These are phyloP conservation scores for Aspergillus sp. DNA, from an alignment of 2,329 filamentous ascomycete species.

Conservation along the genomic window DNA sequence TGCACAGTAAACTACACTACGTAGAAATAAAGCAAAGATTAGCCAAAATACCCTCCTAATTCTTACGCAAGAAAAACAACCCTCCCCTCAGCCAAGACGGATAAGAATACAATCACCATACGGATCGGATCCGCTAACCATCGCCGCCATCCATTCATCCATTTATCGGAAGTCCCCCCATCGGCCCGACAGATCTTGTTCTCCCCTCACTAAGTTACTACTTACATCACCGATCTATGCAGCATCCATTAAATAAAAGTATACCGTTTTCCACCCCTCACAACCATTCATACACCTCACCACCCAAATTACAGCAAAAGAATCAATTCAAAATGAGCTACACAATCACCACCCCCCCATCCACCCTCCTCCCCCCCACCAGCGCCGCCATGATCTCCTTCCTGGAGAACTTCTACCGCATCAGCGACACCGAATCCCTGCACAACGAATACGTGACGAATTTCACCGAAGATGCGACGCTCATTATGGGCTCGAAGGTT, in stretches of 20 bases:
- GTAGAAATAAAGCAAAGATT: background rate
- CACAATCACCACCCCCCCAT: constrained; percentile 29
- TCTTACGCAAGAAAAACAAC: too few species aligned
- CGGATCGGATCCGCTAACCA: constrained; percentile 6
- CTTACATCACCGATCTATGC: constrained; percentile 9
- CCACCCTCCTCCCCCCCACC: constrained; percentile 28
- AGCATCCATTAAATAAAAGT: too few species aligned
- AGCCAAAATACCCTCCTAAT: background rate
- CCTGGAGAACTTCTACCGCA: constrained; percentile 40
- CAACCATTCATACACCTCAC: too few species aligned
- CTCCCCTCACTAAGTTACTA: too few species aligned
- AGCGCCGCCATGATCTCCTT: constrained; percentile 32
- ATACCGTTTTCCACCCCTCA: too few species aligned
- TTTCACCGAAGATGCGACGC: constrained; percentile 39
- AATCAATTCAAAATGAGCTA: too few species aligned
- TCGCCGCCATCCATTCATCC: too few species aligned
- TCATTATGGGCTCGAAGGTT: constrained; percentile 42
- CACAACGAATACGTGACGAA: constrained; percentile 39
- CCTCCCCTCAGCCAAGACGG: too few species aligned
- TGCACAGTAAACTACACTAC: too few species aligned
- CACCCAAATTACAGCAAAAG: too few species aligned
- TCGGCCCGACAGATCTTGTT: too few species aligned
- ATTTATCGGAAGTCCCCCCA: constrained; percentile 13
- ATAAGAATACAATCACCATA: too few species aligned
- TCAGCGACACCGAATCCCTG: constrained; percentile 37